Evolutionary conservation across 139 green algal genomes (phyloP).

Genomic region (Penium margaritaceum): DNA sequence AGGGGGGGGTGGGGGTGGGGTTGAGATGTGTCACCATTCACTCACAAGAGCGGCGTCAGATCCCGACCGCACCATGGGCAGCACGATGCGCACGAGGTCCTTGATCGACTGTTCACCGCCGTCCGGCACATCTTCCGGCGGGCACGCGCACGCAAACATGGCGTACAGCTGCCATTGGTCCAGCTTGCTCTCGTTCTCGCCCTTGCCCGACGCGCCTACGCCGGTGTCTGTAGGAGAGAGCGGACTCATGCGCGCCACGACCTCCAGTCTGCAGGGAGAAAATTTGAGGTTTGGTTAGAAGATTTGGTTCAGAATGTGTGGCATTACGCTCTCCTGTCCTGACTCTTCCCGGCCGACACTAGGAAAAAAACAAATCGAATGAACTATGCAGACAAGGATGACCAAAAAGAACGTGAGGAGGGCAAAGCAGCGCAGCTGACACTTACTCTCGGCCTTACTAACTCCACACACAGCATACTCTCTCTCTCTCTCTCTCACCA

Average conservation of each 20-base stretch:
- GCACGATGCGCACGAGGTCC: slow-evolving; percentile 41
- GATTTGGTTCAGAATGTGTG: too few species aligned
- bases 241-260: background rate
- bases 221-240: slow-evolving; percentile 12
- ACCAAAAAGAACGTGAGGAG: too few species aligned
- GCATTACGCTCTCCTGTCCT: too few species aligned
- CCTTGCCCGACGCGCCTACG: slow-evolving; percentile 4
- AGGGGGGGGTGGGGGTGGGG: too few species aligned
- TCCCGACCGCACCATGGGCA: slow-evolving; percentile 43
- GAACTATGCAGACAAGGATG: too few species aligned
- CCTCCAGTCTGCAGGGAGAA: background rate
- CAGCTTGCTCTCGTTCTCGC: slow-evolving; percentile 7
- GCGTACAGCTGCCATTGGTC: slow-evolving; percentile 57
- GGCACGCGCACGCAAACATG: slow-evolving; percentile 50
- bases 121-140: slow-evolving; percentile 23
- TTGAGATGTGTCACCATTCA: background rate
- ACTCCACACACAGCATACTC: too few species aligned
- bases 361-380: too few species aligned
- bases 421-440: too few species aligned
- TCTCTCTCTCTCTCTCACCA: too few species aligned
- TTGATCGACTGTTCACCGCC: slow-evolving; percentile 19
- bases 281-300: too few species aligned
- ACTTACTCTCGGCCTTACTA: too few species aligned
- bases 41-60: slow-evolving; percentile 11
- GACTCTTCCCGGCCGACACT: too few species aligned